Evolutionary conservation across 495 filamentous ascomycete genomes (phyloP).

Genomic region (Tuber indicum): DNA sequence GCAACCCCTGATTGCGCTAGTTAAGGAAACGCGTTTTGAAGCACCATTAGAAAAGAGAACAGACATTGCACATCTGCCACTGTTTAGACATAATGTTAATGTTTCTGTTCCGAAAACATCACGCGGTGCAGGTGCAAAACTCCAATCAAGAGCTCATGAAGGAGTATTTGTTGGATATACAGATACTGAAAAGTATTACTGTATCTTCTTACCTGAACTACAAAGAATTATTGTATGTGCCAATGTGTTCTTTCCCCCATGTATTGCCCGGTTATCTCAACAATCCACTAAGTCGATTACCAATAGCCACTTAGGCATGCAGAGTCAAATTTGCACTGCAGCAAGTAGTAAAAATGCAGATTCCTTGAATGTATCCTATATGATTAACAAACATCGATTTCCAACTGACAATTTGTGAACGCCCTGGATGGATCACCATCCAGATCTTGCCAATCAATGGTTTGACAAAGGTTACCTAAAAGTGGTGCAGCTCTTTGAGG

Average conservation of each 20-base stretch:
- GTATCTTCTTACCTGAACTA: background rate
- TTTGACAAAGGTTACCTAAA: too few species aligned
- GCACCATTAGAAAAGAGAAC: background rate
- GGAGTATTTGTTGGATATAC: slow-evolving; percentile 13
- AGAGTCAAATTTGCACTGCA: too few species aligned
- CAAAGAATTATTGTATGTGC: background rate
- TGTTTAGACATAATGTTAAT: slow-evolving; percentile 1
- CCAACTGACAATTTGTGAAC: too few species aligned
- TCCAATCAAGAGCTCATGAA: background rate
- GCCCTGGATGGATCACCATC: too few species aligned
- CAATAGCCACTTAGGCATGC: too few species aligned
- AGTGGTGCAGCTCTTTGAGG: too few species aligned
- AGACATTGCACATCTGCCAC: background rate
- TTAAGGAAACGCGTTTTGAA: slow-evolving; percentile 9
- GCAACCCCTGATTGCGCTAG: slow-evolving; percentile 1
- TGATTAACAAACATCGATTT: too few species aligned
- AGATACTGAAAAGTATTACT: background rate
- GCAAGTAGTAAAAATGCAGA: too few species aligned
- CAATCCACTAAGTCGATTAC: too few species aligned
- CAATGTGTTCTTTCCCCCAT: background rate
- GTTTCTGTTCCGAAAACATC: slow-evolving; percentile 7
- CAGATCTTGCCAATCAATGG: too few species aligned
- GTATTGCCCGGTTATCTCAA: too few species aligned
- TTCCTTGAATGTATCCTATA: too few species aligned
- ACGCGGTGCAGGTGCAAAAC: background rate